Base-by-base conservation (phyloP, 2,329 filamentous ascomycete genomes). In the Parastagonospora nodorum region DNA sequence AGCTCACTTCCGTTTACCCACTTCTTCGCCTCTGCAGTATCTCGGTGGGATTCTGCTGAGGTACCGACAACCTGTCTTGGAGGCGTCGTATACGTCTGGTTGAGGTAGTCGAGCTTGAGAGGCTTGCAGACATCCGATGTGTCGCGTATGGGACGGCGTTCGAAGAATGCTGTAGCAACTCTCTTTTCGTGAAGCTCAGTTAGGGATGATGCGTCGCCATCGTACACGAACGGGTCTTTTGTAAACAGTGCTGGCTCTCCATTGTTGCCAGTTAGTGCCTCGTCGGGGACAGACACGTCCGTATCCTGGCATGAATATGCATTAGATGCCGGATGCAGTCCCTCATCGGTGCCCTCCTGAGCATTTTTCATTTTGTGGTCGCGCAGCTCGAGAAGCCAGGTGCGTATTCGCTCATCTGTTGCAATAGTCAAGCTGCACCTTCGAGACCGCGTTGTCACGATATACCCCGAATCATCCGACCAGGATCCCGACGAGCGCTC, bases 381-480 rank as follows among this genome's bases (percentile, higher is more conserved):
- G 15, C 11, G 47, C 19, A 59, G 29, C 1, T 32, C 38, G 2
- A 38, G 42, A 3, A 67, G 54, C 65, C 66, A 69, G 29, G 60
- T 51, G 2, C 46, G 19, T 9, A 67, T 53, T 8, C 51, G 51
- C 9, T 53, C 54, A 11, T 51, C 19, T 2, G 51, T 31, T 8
- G 55, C 50, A 10, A 15, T 31, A 16, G 39, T 9, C 8, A 37
- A 35, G 35, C 27, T 24, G 32, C 40, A 42, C 28, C 27, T 38
- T 27, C 33, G 48, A 5, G 44, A 37, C 8, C 43, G 33, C 2
- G 44, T 24, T 3, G 19, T 42, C 28, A 54, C 44, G 8, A 70
- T 47, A 27, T 68, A 67, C 16, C 59, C 55, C 0, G 65, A 68
- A 32, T 68, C 64, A 24, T 61, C 63, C 2, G 64, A 68, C 67